Evolutionary conservation across 768 basidiomycete species (phyloP).

Genomic region (Calocera viscosa): DNA sequence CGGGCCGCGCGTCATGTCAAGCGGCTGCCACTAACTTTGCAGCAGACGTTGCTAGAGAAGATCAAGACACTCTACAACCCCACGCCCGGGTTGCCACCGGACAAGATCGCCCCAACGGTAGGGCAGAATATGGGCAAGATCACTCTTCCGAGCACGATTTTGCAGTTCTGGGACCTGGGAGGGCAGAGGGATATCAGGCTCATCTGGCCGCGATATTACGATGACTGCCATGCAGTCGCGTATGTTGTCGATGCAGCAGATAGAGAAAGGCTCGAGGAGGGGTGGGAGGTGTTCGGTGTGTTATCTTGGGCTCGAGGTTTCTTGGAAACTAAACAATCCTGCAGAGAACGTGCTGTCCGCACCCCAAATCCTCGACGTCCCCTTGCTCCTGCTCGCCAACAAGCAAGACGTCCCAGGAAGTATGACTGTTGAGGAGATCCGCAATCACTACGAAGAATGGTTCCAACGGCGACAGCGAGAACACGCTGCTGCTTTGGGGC

Average conservation of each 20-base stretch:
- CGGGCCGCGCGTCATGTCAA: constrained; percentile 16
- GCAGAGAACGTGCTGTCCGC: constrained; percentile 72
- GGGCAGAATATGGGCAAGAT: constrained; percentile 98
- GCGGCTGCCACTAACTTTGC: neutral
- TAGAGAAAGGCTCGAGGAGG: constrained; percentile 75
- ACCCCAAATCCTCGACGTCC: constrained; percentile 80
- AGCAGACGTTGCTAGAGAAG: constrained; percentile 74
- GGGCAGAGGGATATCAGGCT: constrained; percentile 87
- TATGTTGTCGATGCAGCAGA: constrained; percentile 93
- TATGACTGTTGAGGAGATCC: constrained; percentile 78
- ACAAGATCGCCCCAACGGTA: constrained; percentile 91
- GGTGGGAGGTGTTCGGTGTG: constrained; percentile 96
- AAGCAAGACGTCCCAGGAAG: constrained; percentile 80
- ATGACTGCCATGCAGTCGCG: constrained; percentile 92
- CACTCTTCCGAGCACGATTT: constrained; percentile 78
- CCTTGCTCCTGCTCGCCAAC: constrained; percentile 84
- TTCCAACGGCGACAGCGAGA: constrained; percentile 46
- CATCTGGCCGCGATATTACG: constrained; percentile 91
- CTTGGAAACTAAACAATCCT: neutral
- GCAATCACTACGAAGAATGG: constrained; percentile 82
- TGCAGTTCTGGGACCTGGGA: constrained; percentile 95
- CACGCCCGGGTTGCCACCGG: constrained; percentile 71
- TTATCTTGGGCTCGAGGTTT: constrained; percentile 5
- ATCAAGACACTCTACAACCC: constrained; percentile 89
- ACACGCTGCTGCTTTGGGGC: constrained; percentile 39